Evolutionary conservation across 1,139 yeast genomes (phyloP).

Genomic region (Maudiozyma humilis): DNA sequence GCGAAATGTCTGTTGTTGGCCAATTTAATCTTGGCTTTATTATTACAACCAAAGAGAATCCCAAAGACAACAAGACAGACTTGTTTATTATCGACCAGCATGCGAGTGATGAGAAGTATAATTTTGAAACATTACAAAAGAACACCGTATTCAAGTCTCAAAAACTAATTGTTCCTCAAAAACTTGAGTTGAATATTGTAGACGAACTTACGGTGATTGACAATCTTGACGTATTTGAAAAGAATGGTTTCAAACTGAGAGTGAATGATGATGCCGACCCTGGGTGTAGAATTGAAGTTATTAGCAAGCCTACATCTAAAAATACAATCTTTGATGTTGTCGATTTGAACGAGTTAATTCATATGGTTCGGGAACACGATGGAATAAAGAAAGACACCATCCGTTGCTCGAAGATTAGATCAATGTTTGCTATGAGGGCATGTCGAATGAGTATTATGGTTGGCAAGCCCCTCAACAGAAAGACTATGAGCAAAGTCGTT

Average conservation of each 20-base stretch:
- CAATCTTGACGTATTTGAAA: slow-evolving; percentile 46
- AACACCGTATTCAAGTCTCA: slow-evolving; percentile 55
- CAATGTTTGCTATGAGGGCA: slow-evolving; percentile 90
- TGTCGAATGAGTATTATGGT: slow-evolving; percentile 92
- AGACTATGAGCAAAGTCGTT: slow-evolving; percentile 62
- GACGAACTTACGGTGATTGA: slow-evolving; percentile 69
- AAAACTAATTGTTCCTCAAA: slow-evolving; percentile 58
- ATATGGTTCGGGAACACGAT: slow-evolving; percentile 42
- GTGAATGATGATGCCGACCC: slow-evolving; percentile 41
- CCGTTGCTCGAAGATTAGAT: slow-evolving; percentile 68
- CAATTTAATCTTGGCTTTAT: slow-evolving; percentile 92
- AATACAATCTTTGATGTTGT: slow-evolving; percentile 53
- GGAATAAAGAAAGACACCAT: slow-evolving; percentile 36
- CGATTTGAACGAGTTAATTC: slow-evolving; percentile 73
- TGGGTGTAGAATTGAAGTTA: slow-evolving; percentile 49
- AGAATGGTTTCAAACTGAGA: slow-evolving; percentile 66
- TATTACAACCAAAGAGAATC: slow-evolving; percentile 45
- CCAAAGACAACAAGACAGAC: slow-evolving; percentile 37
- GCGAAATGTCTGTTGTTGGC: slow-evolving; percentile 69
- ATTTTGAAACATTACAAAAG: slow-evolving; percentile 63
- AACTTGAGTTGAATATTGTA: slow-evolving; percentile 58
- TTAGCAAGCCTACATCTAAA: slow-evolving; percentile 68
- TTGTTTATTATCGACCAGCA: slow-evolving; percentile 91
- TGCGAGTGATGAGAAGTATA: slow-evolving; percentile 91
- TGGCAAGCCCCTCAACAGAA: slow-evolving; percentile 56